Conservation (phyloP, 805 yeast species). For the Metschnikowia kofuensis region DNA sequence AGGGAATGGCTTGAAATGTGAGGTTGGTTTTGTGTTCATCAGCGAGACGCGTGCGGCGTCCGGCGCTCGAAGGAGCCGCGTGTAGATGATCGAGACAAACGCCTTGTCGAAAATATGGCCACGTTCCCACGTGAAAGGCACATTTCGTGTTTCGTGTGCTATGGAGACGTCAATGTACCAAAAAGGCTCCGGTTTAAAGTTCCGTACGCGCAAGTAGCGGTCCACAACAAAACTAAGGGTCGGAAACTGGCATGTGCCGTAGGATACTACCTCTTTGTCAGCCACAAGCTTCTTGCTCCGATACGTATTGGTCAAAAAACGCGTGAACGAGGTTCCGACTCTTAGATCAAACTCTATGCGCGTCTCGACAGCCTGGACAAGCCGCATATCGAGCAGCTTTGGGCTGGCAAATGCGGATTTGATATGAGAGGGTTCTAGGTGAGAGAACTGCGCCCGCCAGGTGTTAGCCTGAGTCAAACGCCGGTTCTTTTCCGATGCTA, state of each 20-base stretch:
- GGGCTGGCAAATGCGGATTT: slow-evolving; percentile 73
- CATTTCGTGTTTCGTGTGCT: slow-evolving; percentile 35
- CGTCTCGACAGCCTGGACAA: slow-evolving; percentile 81
- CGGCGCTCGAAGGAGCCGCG: slow-evolving; percentile 56
- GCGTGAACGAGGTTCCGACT: slow-evolving; percentile 85
- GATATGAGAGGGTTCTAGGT: slow-evolving; percentile 75
- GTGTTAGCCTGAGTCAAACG: slow-evolving; percentile 44
- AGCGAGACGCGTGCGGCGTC: slow-evolving; percentile 50
- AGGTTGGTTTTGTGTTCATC: slow-evolving; percentile 59
- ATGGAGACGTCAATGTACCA: slow-evolving; percentile 68
- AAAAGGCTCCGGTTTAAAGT: slow-evolving; percentile 72
- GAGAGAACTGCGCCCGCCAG: slow-evolving; percentile 83
- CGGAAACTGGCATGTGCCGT: slow-evolving; percentile 96
- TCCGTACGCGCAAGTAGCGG: slow-evolving; percentile 69
- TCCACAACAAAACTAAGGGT: slow-evolving; percentile 96
- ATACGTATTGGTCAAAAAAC: slow-evolving; percentile 64
- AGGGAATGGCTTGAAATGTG: slow-evolving; percentile 83
- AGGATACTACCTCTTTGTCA: slow-evolving; percentile 52
- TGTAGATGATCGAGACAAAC: slow-evolving; percentile 56
- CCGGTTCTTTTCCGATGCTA: slow-evolving; percentile 56
- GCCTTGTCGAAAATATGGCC: slow-evolving; percentile 71
- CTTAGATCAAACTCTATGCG: slow-evolving; percentile 85
- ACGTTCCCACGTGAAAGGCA: slow-evolving; percentile 67
- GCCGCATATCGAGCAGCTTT: slow-evolving; percentile 54
- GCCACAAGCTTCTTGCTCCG: slow-evolving; percentile 32